Conservation (phyloP, 257 asterid species). For the Solanum clarkiae region DNA sequence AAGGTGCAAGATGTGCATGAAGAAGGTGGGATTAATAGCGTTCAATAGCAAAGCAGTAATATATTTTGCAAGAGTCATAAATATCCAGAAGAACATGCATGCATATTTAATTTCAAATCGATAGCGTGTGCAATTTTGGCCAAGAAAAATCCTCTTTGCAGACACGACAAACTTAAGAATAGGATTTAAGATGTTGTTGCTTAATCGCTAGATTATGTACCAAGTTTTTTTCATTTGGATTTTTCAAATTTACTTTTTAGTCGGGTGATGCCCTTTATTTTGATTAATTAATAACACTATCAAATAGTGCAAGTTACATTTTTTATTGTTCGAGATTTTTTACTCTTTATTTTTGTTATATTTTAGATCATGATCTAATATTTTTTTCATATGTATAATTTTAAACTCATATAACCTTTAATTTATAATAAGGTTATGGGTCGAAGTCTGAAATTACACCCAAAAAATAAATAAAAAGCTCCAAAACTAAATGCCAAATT, state of each 20-base stretch:
- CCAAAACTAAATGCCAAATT: too few species aligned
- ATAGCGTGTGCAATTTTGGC: constrained; percentile 2
- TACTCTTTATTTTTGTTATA: too few species aligned
- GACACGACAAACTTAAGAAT: background rate
- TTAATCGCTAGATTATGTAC: background rate
- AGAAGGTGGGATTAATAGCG: constrained; percentile 11
- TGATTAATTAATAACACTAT: background rate
- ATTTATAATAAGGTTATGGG: too few species aligned
- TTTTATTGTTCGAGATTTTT: too few species aligned
- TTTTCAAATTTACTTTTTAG: background rate
- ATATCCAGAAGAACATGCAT: constrained; percentile 20
- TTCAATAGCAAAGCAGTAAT: constrained; percentile 14
- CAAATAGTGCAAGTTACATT: background rate
- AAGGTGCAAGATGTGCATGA: constrained; percentile 18
- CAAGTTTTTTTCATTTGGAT: background rate
- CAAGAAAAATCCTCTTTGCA: constrained; percentile 14
- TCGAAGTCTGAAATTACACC: too few species aligned
- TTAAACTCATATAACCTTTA: too few species aligned
- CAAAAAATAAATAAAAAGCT: too few species aligned
- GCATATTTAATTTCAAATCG: constrained; percentile 15
- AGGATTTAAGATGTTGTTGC: background rate
- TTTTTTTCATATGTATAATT: too few species aligned
- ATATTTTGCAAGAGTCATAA: constrained; percentile 19
- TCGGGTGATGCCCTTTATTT: background rate
- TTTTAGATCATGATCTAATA: too few species aligned